These are phyloP conservation scores for Salix caprea DNA, from an alignment of 345 rosid genomes.

Conservation along the genomic window DNA sequence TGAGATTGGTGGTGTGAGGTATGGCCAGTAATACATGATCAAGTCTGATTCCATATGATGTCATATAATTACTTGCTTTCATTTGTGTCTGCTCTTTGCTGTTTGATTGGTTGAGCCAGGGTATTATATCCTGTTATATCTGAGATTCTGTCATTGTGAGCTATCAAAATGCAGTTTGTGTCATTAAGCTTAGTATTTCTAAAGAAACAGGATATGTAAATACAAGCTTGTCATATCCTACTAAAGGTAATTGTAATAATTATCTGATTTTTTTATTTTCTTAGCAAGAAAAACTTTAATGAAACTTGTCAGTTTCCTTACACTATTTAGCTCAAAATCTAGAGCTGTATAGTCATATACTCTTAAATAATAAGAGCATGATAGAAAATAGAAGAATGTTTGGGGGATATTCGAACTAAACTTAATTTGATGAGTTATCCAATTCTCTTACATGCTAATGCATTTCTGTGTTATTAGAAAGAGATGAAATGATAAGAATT, in stretches of 20 bases:
- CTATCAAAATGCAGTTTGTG: not conserved
- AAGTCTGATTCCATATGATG: not conserved
- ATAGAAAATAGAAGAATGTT: not conserved
- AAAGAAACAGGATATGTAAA: not conserved
- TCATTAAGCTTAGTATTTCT: not conserved
- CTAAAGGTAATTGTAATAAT: not conserved
- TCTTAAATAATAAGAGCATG: not conserved
- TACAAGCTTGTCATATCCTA: not conserved
- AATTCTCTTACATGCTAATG: not conserved
- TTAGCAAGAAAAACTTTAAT: not conserved
- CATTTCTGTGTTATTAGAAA: not conserved
- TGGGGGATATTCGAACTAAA: not conserved
- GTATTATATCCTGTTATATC: not conserved
- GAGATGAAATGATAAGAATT: not conserved
- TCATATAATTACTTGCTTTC: not conserved
- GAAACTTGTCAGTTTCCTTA: not conserved
- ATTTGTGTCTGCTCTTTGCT: not conserved
- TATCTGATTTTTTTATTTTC: not conserved
- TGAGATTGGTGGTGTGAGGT: slow-evolving; percentile 92
- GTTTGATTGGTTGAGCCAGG: not conserved
- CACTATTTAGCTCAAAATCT: not conserved
- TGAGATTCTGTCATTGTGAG: not conserved
- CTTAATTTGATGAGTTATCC: not conserved
- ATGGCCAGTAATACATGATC: slow-evolving; percentile 8
- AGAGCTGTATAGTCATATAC: not conserved